Base-by-base conservation (phyloP, 306 rosid species). In the Cicer yamashitae region DNA sequence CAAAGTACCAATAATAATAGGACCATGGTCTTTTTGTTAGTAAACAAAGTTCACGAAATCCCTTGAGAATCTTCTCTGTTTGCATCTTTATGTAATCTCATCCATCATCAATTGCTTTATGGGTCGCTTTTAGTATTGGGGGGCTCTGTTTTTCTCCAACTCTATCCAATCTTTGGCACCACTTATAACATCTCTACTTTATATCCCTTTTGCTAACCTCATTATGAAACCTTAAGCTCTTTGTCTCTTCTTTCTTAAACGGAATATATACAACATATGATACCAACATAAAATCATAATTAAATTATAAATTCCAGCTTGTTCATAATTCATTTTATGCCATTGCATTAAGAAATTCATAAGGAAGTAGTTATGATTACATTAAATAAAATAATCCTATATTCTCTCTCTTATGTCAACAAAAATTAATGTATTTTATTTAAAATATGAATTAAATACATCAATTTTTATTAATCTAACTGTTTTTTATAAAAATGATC, bases 71-170 rank as follows among this genome's bases (percentile, higher is more conserved):
- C 77, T 75, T 71, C 74, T 56, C 11, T 73, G 70, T 80, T 72
- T 63, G 15, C 59, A 57, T 58, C 70, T 58, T 40, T 71, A 20
- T 84, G 86, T 47, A 76, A 76, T 73, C 71, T 76, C 83, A 48
- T 77, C 86, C 53, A 80, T 84, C 77, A 76, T 86, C 82, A 74
- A 54, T 47, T 73, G 45, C 77, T 60, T 88, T 79, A 80, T 67
- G 77, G 44, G 61, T 79, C 37, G 66, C 64, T 70, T 77, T 79
- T 47, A 54, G 63, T 10, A 58, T 69, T 39, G 56, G 73, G 69
- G 73, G 69, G 57, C 67, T 74, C 43, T 40, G 10, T 53, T 80
- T 83, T 48, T 84, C 81, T 77, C 88, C 84, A 45, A 56, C 59
- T 66, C 48, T 46, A 74, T 54, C 64, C 40, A 73, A 50, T 60